phyloP scores from a whole-genome alignment of 768 basidiomycete genomes.

The Termitomyces sp. region DNA sequence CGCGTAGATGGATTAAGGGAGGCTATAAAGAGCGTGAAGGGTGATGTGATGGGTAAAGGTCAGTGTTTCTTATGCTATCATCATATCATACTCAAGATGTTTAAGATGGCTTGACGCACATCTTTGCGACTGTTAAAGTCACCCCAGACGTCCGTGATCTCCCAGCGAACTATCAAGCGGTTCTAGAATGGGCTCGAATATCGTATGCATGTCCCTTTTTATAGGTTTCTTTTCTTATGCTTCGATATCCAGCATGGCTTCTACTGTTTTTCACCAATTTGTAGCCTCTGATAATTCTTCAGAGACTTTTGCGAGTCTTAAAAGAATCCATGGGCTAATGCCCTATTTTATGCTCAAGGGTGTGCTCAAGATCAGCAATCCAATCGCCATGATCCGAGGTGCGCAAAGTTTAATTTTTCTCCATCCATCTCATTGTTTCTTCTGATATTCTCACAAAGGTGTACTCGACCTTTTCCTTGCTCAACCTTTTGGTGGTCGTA shows the following conservation, averaged over 20 bases:
- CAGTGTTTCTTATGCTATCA: not conserved
- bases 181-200: slow-evolving; percentile 95
- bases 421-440: too few species aligned
- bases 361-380: slow-evolving; percentile 90
- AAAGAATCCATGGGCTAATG: slow-evolving; percentile 94
- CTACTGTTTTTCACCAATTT: slow-evolving; percentile 94
- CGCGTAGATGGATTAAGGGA: slow-evolving; percentile 85
- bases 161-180: slow-evolving; percentile 82
- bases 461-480: slow-evolving; percentile 95
- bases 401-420: not conserved
- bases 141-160: slow-evolving; percentile 75
- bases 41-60: slow-evolving; percentile 90
- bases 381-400: slow-evolving; percentile 94
- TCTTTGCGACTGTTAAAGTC: slow-evolving; percentile 87
- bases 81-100: not conserved
- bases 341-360: slow-evolving; percentile 97
- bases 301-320: slow-evolving; percentile 82
- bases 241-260: slow-evolving; percentile 66
- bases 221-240: not conserved
- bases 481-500: slow-evolving; percentile 92
- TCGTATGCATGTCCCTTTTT: slow-evolving; percentile 59
- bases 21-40: slow-evolving; percentile 84
- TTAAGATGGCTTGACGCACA: slow-evolving; percentile 78
- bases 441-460: slow-evolving; percentile 26
- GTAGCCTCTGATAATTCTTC: slow-evolving; percentile 92